These are phyloP conservation scores for Turritis glabra DNA, from an alignment of 345 rosid species.

Conservation along the genomic window DNA sequence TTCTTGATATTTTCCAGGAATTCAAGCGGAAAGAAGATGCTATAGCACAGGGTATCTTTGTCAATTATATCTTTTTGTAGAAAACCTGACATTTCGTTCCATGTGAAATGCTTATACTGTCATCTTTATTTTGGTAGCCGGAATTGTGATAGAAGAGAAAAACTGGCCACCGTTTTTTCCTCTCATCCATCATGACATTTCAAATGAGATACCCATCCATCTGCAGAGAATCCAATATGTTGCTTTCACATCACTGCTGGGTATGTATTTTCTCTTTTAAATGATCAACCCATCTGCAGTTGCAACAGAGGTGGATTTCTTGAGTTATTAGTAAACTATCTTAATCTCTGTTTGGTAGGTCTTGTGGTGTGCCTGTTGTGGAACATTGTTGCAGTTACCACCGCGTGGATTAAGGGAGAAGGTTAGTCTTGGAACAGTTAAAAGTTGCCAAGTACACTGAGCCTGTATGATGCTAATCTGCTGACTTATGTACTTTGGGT, in stretches of 20 bases:
- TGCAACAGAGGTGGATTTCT: slow-evolving; percentile 18
- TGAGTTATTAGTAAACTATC: not conserved
- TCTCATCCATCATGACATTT: slow-evolving; percentile 87
- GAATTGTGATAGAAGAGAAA: slow-evolving; percentile 86
- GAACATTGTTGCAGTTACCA: slow-evolving; percentile 85
- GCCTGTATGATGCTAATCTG: slow-evolving; percentile 7
- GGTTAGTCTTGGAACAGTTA: slow-evolving; percentile 46
- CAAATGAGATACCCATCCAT: slow-evolving; percentile 92
- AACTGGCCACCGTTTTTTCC: slow-evolving; percentile 97
- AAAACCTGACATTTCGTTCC: slow-evolving; percentile 6
- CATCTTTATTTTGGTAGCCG: slow-evolving; percentile 61
- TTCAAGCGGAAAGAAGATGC: slow-evolving; percentile 90
- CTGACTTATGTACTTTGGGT: slow-evolving; percentile 24
- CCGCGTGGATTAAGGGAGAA: slow-evolving; percentile 93
- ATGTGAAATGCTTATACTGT: slow-evolving; percentile 20
- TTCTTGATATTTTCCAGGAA: slow-evolving; percentile 52
- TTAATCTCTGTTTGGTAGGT: slow-evolving; percentile 51
- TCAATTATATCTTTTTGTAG: slow-evolving; percentile 1
- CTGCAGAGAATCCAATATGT: slow-evolving; percentile 83
- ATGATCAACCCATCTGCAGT: not conserved
- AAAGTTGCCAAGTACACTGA: slow-evolving; percentile 10
- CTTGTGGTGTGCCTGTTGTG: slow-evolving; percentile 72
- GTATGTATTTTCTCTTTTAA: slow-evolving; percentile 40
- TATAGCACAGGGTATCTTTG: slow-evolving; percentile 54
- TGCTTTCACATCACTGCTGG: slow-evolving; percentile 87